Conservation (phyloP, 1,284 basidiomycete species). For the Salmacisia buchloeana region DNA sequence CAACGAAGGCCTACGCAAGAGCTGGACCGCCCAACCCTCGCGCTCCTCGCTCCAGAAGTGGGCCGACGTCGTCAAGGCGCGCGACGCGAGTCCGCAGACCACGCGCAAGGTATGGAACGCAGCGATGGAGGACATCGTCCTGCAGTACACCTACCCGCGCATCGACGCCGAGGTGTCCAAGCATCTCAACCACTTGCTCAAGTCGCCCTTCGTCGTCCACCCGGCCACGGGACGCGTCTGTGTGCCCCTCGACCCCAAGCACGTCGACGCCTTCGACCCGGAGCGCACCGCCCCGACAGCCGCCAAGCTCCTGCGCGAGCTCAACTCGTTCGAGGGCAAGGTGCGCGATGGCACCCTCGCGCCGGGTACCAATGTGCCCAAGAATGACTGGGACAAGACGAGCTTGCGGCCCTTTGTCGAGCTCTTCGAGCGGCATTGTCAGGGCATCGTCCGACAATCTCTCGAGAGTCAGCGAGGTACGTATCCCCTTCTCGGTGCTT, state of each 20-base stretch:
- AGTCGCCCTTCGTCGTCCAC: constrained; percentile 94
- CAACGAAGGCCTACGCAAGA: neutral
- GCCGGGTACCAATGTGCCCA: constrained; percentile 15
- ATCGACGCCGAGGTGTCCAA: constrained; percentile 96
- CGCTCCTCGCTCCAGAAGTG: constrained; percentile 66
- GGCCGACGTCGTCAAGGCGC: constrained; percentile 58
- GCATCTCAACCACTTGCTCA: constrained; percentile 93
- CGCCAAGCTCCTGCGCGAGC: constrained; percentile 70
- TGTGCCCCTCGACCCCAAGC: constrained; percentile 76
- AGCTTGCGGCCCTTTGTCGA: constrained; percentile 79
- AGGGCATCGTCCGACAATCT: constrained; percentile 52
- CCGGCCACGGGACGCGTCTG: constrained; percentile 93
- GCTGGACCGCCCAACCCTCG: constrained; percentile 50
- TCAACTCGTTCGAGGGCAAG: constrained; percentile 58
- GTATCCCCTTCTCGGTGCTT: constrained; percentile 3
- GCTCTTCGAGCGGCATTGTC: constrained; percentile 71
- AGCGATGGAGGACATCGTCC: constrained; percentile 69
- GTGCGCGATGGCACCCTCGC: constrained; percentile 37
- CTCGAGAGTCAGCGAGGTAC: constrained; percentile 23
- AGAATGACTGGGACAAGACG: constrained; percentile 57
- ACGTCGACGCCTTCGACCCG: constrained; percentile 80
- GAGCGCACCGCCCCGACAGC: constrained; percentile 73
- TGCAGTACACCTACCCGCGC: constrained; percentile 93
- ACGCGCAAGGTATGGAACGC: constrained; percentile 34
- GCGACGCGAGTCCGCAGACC: constrained; percentile 21